Conservation (phyloP, 139 green algal species). For the Chlamydomonas eustigma region DNA sequence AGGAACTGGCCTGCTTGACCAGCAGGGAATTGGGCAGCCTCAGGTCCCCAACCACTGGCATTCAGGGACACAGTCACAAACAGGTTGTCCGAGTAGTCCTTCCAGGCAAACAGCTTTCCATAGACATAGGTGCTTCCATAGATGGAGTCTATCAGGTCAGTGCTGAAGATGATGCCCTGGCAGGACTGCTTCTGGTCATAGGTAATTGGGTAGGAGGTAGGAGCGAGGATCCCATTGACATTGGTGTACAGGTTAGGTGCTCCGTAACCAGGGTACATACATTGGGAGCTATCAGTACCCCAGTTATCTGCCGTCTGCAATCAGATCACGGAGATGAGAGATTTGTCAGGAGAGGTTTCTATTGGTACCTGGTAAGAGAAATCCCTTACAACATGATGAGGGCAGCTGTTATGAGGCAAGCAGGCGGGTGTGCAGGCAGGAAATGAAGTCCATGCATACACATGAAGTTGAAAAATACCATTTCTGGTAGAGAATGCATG, state of each 20-base stretch:
- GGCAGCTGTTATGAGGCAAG: too few species aligned
- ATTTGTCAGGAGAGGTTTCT: neutral
- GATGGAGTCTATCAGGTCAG: neutral
- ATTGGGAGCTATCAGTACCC: slow-evolving; percentile 7
- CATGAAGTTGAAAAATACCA: too few species aligned
- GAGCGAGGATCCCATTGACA: neutral
- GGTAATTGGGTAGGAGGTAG: slow-evolving; percentile 12
- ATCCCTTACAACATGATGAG: neutral
- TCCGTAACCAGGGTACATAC: slow-evolving; percentile 3
- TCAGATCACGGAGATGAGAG: neutral
- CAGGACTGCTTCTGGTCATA: slow-evolving; percentile 10
- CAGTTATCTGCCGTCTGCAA: slow-evolving; percentile 14
- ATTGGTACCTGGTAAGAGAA: neutral
- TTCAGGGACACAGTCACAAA: slow-evolving; percentile 13
- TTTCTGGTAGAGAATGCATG: too few species aligned
- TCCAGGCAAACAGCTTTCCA: slow-evolving; percentile 6
- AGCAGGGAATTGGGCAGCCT: neutral
- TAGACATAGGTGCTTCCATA: neutral
- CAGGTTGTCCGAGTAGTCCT: slow-evolving; percentile 17
- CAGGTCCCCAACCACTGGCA: neutral
- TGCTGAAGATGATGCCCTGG: neutral
- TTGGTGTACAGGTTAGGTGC: neutral
- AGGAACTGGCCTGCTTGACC: slow-evolving; percentile 6
- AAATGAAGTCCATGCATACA: too few species aligned
- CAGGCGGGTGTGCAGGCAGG: too few species aligned